Evolutionary conservation across 441 rosid genomes (phyloP).

Genomic region (Manihot esculenta): DNA sequence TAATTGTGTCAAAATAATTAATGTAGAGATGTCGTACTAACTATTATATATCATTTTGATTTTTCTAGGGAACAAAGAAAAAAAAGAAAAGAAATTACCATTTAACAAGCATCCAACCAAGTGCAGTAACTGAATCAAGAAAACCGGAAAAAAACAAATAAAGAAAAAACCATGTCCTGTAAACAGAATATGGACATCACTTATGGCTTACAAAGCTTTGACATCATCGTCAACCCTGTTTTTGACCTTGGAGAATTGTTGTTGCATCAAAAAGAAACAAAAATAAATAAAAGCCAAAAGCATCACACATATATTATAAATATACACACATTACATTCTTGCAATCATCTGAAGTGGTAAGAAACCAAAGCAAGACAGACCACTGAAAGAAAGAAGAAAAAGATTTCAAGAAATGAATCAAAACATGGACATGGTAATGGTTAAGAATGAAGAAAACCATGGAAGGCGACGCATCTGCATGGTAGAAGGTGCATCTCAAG

Average conservation of each 20-base stretch:
- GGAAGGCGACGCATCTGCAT: conserved; percentile 21
- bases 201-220: conserved; percentile 24
- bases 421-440: conserved; percentile 35
- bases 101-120: conserved; percentile 10
- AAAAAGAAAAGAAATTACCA: background rate
- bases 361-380: conserved; percentile 7
- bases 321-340: background rate
- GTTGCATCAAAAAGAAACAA: conserved; percentile 14
- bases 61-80: too few species aligned
- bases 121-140: conserved; percentile 5
- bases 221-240: conserved; percentile 35
- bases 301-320: conserved; percentile 26
- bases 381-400: conserved; percentile 2
- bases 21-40: too few species aligned
- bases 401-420: background rate
- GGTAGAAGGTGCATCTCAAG: background rate
- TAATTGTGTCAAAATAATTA: too few species aligned
- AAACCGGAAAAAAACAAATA: conserved; percentile 6
- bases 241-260: conserved; percentile 12
- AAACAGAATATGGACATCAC: conserved; percentile 26
- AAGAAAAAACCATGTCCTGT: background rate
- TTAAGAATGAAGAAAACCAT: conserved; percentile 39
- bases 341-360: conserved; percentile 13
- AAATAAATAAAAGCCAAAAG: conserved; percentile 26
- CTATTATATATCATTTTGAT: background rate